These are phyloP conservation scores for Phytophthora brassicae DNA, from an alignment of 352 stramenopile genomes.

Conservation along the genomic window DNA sequence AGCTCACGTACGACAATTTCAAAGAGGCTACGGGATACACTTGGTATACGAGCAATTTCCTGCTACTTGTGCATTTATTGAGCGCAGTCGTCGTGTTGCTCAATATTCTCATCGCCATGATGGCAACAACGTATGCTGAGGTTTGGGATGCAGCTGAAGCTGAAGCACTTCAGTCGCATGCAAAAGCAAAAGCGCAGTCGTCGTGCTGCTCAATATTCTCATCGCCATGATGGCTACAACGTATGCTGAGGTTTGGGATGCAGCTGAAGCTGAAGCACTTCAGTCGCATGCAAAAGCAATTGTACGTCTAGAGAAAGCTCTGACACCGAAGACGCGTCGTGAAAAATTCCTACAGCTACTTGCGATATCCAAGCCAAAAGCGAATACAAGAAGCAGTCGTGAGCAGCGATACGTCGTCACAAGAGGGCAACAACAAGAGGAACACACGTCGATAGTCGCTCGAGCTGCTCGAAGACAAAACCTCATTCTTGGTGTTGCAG, in stretches of 20 bases:
- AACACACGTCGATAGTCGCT: slow-evolving; percentile 8
- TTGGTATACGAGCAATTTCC: slow-evolving; percentile 53
- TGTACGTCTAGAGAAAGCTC: slow-evolving; percentile 54
- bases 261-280: slow-evolving; percentile 57
- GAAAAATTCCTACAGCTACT: slow-evolving; percentile 46
- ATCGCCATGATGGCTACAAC: slow-evolving; percentile 78
- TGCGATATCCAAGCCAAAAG: slow-evolving; percentile 22
- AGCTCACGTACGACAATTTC: slow-evolving; percentile 58
- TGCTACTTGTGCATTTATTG: slow-evolving; percentile 58
- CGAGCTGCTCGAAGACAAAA: slow-evolving; percentile 18
- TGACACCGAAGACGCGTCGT: slow-evolving; percentile 34
- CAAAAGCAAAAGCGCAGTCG: slow-evolving; percentile 48
- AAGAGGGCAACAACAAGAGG: slow-evolving; percentile 1
- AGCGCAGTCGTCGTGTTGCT: slow-evolving; percentile 62
- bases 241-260: slow-evolving; percentile 57
- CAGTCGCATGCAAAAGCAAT: slow-evolving; percentile 57
- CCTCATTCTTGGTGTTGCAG: slow-evolving; percentile 20
- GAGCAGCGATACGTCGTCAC: slow-evolving; percentile 14
- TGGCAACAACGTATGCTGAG: slow-evolving; percentile 63
- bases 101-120: slow-evolving; percentile 78
- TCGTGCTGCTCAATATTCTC: slow-evolving; percentile 72
- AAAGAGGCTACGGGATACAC: slow-evolving; percentile 37
- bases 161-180: slow-evolving; percentile 57
- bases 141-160: slow-evolving; percentile 59
- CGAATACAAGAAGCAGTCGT: slow-evolving; percentile 10